These are phyloP conservation scores for Pythium angustatum DNA, from an alignment of 352 stramenopile genomes.

Conservation along the genomic window DNA sequence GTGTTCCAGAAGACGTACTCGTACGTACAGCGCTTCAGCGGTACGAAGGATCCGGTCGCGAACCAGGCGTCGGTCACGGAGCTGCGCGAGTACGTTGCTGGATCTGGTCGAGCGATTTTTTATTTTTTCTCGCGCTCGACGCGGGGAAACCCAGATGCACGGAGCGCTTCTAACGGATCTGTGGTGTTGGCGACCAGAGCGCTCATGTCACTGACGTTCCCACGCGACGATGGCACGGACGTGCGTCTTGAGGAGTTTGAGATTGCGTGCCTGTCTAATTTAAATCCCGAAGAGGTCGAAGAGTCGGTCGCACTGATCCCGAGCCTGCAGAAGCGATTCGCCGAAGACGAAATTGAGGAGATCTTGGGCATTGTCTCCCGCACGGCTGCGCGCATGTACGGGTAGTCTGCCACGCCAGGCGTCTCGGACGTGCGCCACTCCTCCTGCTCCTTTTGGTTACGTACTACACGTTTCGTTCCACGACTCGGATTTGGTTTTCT, in stretches of 20 bases:
- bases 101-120: background rate
- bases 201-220: slow-evolving; percentile 84
- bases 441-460: too few relatives aligned
- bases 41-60: slow-evolving; percentile 89
- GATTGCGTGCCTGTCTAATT: slow-evolving; percentile 87
- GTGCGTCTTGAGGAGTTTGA: slow-evolving; percentile 89
- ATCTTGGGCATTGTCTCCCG: slow-evolving; percentile 88
- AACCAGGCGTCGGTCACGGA: slow-evolving; percentile 90
- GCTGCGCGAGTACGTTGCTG: slow-evolving; percentile 74
- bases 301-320: slow-evolving; percentile 88
- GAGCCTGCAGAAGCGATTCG: slow-evolving; percentile 87
- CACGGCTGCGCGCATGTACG: slow-evolving; percentile 86
- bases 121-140: too few relatives aligned
- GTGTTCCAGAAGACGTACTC: slow-evolving; percentile 93
- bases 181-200: too few relatives aligned
- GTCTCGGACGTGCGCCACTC: too few relatives aligned
- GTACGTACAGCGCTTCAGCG: slow-evolving; percentile 90
- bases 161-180: too few relatives aligned
- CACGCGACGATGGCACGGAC: slow-evolving; percentile 77
- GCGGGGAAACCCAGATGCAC: too few relatives aligned
- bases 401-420: slow-evolving; percentile 34
- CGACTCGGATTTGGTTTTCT: too few relatives aligned
- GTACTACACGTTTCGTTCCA: too few relatives aligned
- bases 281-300: slow-evolving; percentile 89
- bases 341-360: slow-evolving; percentile 90